Evolutionary conservation across 768 basidiomycete species (phyloP).

Genomic region (Mycena polygramma): DNA sequence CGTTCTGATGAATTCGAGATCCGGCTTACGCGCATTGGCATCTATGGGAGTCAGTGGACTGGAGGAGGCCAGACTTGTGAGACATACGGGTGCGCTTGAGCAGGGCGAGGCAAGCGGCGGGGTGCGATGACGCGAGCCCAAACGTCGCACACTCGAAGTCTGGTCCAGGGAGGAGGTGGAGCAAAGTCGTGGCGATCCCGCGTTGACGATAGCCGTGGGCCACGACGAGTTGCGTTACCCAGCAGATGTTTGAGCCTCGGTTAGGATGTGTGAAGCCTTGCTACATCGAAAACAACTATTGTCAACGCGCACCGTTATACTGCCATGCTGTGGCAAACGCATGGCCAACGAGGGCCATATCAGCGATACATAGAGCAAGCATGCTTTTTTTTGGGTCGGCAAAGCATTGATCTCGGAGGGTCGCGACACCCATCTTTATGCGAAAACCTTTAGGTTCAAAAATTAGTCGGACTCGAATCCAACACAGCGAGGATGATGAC

Average conservation of each 20-base stretch:
- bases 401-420: neutral
- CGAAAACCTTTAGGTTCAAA: neutral
- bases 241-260: conserved; percentile 14
- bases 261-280: neutral
- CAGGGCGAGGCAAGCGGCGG: conserved; percentile 16
- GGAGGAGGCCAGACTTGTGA: neutral
- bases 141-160: conserved; percentile 9
- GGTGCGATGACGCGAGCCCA: conserved; percentile 19
- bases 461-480: neutral
- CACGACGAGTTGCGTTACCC: conserved; percentile 14
- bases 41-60: conserved; percentile 11
- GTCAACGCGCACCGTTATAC: conserved; percentile 18
- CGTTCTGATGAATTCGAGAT: conserved; percentile 15
- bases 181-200: conserved; percentile 6
- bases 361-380: conserved; percentile 11
- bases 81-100: conserved; percentile 12
- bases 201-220: neutral
- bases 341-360: conserved; percentile 6
- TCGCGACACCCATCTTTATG: conserved; percentile 4
- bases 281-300: no score
- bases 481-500: conserved; percentile 1
- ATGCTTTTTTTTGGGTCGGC: conserved; percentile 10
- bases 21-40: conserved; percentile 14
- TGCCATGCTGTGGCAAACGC: conserved; percentile 14
- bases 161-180: conserved; percentile 15